Conservation (phyloP, 768 basidiomycete genomes). For the Symmetrospora coprosmae region DNA sequence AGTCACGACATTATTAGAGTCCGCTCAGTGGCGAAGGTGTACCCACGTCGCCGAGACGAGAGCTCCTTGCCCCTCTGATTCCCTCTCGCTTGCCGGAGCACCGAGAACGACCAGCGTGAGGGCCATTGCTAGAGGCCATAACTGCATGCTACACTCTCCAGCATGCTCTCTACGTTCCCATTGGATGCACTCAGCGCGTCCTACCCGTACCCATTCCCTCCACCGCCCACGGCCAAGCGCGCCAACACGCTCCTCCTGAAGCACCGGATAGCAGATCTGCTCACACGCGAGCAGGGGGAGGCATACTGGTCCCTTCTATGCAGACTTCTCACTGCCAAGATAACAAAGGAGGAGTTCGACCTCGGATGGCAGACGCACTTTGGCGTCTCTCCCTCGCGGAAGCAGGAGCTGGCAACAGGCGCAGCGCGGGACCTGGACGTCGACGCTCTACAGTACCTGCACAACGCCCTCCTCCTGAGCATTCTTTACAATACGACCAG, state of each 20-base stretch:
- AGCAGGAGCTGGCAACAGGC: not conserved
- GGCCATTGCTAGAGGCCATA: no score
- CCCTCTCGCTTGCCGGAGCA: no score
- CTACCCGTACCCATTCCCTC: conserved; percentile 21
- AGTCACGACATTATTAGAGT: no score
- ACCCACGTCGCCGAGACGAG: no score
- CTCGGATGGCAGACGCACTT: conserved; percentile 18
- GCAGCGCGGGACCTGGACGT: not conserved
- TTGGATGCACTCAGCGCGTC: no score
- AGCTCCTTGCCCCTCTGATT: no score
- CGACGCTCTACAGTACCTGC: conserved; percentile 25
- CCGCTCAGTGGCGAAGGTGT: no score
- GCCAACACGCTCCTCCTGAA: conserved; percentile 30
- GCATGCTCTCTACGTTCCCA: no score
- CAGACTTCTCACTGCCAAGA: conserved; percentile 26
- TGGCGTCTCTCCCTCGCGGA: no score
- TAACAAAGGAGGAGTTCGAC: conserved; percentile 28
- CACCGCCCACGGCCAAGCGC: conserved; percentile 13
- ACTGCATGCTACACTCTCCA: no score
- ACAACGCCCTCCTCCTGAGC: conserved; percentile 32
- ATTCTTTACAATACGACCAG: conserved; percentile 33
- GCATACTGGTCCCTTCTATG: conserved; percentile 30
- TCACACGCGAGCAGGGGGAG: conserved; percentile 13
- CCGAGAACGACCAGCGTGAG: no score
- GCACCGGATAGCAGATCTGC: conserved; percentile 26